Evolutionary conservation across 176 grass and related monocot genomes (phyloP), one percentile per base, ranked within the genome.

Genomic region (Oryza glumipatula): DNA sequence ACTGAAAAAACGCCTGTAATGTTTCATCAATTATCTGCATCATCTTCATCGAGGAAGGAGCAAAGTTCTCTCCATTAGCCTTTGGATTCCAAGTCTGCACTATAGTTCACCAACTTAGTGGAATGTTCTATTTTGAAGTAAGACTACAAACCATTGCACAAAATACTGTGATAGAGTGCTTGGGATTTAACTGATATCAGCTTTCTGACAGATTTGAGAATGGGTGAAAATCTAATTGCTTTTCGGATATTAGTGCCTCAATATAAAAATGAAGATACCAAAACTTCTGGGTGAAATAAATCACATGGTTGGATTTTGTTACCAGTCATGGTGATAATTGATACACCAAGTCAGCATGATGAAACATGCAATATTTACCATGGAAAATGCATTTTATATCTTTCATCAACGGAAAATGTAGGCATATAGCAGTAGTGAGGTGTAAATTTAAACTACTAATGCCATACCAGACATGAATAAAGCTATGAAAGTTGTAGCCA

Each of bases 41-140:
- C 74, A 94, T 94, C 76, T 98, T 88, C 81, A 92, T 69, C 39
- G 83, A 85, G 51, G 96, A 95, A 60, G 91, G 83, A 65, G 91
- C 88, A 60, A 87, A 83, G 49, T 35, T 92, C 60, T 76, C 83
- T 47, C 78, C 87, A 63, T 94, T 94, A 82, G 79, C 88, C 65
- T 90, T 81, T 47, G 85, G 87, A 13, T 73, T 94, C 93, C 96
- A 94, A 39, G 80, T 84, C 96, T 98, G 84, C 82, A 90, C 44
- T 78, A 13, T 30, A 30, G 68, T 80, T 72, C 6, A 73, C 21
- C 54, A 78, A 69, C 46, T 88, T 84, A 81, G 58, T 79, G 44
- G 23, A 70, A 4, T 36, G 52, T 73, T 60, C 3, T 46, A 67
- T 85, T 39, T 9, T 71, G 14, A 84, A 79, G 75, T 36, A 85